Conservation (phyloP, 2,329 filamentous ascomycete genomes). For the Microsporum audouinii region DNA sequence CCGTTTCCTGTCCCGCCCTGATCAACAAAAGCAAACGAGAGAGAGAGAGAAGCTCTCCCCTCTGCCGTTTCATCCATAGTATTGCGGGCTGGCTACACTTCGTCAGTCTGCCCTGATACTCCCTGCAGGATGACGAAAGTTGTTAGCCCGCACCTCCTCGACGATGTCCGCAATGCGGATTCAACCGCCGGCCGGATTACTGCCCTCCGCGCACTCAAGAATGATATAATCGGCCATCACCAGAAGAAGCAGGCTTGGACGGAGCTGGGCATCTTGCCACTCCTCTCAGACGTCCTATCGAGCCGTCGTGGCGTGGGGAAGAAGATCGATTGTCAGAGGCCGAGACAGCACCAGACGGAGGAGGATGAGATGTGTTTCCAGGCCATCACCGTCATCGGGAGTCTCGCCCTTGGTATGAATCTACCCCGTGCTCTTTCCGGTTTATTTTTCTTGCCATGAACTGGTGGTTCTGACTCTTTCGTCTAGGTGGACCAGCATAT, state of each 20-base stretch:
- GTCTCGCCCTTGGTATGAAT: constrained; percentile 65
- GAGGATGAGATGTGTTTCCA: constrained; percentile 62
- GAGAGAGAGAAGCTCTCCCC: not conserved
- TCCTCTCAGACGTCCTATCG: constrained; percentile 40
- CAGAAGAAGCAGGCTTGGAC: constrained; percentile 77
- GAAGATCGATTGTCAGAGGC: constrained; percentile 20
- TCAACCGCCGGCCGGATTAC: constrained; percentile 34
- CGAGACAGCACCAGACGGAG: constrained; percentile 32
- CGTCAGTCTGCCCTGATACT: not conserved
- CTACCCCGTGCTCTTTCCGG: not conserved
- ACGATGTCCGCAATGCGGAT: constrained; percentile 46
- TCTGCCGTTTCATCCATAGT: not conserved
- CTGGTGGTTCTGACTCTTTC: not conserved
- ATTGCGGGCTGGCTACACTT: not conserved
- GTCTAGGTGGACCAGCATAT: constrained; percentile 64
- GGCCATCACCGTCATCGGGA: constrained; percentile 72
- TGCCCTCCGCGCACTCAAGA: constrained; percentile 65
- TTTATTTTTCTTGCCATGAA: not conserved
- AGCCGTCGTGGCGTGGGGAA: constrained; percentile 33
- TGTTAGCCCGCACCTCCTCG: constrained; percentile 43
- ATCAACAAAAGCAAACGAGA: not conserved
- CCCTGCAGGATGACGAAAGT: constrained; percentile 41
- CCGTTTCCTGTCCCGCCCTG: not conserved
- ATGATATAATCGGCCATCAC: constrained; percentile 77
- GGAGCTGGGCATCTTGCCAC: constrained; percentile 50